phyloP scores from a whole-genome alignment of 2,329 filamentous ascomycete species.

The Cladosporium sp. region DNA sequence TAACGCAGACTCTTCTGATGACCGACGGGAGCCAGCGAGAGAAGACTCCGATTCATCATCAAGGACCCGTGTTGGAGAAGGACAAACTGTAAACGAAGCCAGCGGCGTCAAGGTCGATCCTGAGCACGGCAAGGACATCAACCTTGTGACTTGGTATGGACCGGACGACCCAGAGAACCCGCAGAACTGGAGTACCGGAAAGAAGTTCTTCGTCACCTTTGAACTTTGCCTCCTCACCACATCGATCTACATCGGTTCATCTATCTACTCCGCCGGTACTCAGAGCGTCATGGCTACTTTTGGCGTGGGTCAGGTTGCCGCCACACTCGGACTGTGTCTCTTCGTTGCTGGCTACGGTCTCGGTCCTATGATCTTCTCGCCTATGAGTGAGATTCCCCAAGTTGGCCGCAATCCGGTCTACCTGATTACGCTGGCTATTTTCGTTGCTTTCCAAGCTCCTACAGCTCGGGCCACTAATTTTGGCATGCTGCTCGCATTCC shows the following conservation, averaged over 20 bases:
- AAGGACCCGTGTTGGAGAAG: constrained; percentile 24
- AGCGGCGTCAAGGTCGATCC: constrained; percentile 49
- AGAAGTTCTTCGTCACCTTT: constrained; percentile 44
- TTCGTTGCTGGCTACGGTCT: constrained; percentile 52
- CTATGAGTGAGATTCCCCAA: constrained; percentile 50
- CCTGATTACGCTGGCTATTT: constrained; percentile 47
- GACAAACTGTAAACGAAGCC: constrained; percentile 38
- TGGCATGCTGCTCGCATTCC: constrained; percentile 51
- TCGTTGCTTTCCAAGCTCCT: constrained; percentile 50
- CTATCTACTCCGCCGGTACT: constrained; percentile 52
- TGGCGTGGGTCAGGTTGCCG: constrained; percentile 43
- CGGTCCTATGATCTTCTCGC: constrained; percentile 46
- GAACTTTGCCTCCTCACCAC: constrained; percentile 51
- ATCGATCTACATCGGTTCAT: constrained; percentile 51
- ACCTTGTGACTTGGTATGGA: constrained; percentile 55
- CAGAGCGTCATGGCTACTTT: constrained; percentile 45
- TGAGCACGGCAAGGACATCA: constrained; percentile 54
- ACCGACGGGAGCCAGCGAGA: background rate
- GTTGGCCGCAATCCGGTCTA: constrained; percentile 52
- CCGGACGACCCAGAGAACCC: constrained; percentile 44
- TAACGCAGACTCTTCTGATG: constrained; percentile 17
- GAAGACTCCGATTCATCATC: constrained; percentile 26
- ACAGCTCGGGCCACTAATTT: constrained; percentile 51
- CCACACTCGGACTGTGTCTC: constrained; percentile 50
- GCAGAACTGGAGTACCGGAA: constrained; percentile 39